These are phyloP conservation scores for Ogataea salicorniae DNA, from an alignment of 805 yeast species.

Conservation along the genomic window DNA sequence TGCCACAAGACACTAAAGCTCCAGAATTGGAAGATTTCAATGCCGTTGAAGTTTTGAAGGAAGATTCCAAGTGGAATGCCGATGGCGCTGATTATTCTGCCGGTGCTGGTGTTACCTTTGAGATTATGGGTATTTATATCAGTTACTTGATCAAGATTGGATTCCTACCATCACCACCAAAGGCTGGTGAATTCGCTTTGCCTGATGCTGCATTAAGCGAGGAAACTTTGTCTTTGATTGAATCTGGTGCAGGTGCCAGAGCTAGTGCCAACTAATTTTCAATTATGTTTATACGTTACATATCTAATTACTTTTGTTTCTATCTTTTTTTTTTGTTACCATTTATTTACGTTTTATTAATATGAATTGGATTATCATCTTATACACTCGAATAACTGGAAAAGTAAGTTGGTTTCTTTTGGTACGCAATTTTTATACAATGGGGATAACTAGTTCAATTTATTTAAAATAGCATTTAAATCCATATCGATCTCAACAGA, in stretches of 20 bases:
- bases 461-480: slow-evolving; percentile 17
- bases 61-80: slow-evolving; percentile 47
- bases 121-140: slow-evolving; percentile 69
- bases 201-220: slow-evolving; percentile 54
- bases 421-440: background rate
- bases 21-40: slow-evolving; percentile 91
- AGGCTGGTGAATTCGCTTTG: slow-evolving; percentile 36
- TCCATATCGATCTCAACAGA: slow-evolving; percentile 12
- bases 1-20: slow-evolving; percentile 88
- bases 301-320: background rate
- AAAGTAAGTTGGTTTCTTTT: too few species aligned
- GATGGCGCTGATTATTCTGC: slow-evolving; percentile 55
- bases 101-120: slow-evolving; percentile 71
- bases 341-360: background rate
- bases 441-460: slow-evolving; percentile 5
- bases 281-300: background rate
- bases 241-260: slow-evolving; percentile 72
- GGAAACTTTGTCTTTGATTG: slow-evolving; percentile 52
- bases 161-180: slow-evolving; percentile 63
- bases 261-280: slow-evolving; percentile 44
- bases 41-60: slow-evolving; percentile 62
- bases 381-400: too few species aligned
- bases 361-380: too few species aligned
- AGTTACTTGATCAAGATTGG: slow-evolving; percentile 77
- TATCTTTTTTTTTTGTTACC: background rate